A percentile compares a stretch with the other conserved stretches of the same genome.
Evolutionary conservation across 1,284 basidiomycete genomes (phyloP).

Genomic region (Trametes polyzona): DNA sequence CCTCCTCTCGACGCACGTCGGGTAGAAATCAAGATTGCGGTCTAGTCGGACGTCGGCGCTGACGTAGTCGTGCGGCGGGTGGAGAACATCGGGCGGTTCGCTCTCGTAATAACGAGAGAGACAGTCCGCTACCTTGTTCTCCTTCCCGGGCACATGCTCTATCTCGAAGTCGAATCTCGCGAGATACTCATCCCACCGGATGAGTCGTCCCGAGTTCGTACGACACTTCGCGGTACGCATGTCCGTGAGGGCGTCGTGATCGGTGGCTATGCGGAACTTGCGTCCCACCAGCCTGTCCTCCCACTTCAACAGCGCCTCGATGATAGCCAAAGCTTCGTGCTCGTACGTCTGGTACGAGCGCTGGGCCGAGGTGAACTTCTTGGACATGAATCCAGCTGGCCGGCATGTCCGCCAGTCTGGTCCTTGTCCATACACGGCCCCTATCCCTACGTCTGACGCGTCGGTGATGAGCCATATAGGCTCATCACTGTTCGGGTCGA

Average conservation of each 20-base stretch:
- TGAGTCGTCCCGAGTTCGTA: constrained; percentile 21
- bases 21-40: constrained; percentile 29
- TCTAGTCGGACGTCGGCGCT: constrained; percentile 33
- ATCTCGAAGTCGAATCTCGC: constrained; percentile 38
- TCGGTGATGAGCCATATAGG: constrained; percentile 49
- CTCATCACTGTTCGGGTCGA: constrained; percentile 34
- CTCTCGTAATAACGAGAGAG: constrained; percentile 40
- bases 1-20: constrained; percentile 2
- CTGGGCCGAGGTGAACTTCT: constrained; percentile 44
- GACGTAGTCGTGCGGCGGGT: constrained; percentile 33
- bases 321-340: constrained; percentile 40
- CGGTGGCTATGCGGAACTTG: constrained; percentile 33
- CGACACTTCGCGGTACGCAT: background rate
- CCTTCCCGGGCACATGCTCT: constrained; percentile 37
- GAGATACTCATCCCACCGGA: constrained; percentile 42
- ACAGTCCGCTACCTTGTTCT: constrained; percentile 40
- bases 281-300: constrained; percentile 39
- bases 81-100: constrained; percentile 29
- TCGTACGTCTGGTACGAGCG: constrained; percentile 41
- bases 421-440: constrained; percentile 44
- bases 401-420: constrained; percentile 37
- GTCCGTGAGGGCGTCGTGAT: background rate
- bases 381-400: constrained; percentile 45
- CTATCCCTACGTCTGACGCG: constrained; percentile 40
- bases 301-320: constrained; percentile 42